Base-by-base conservation (phyloP, 306 rosid genomes). In the Ormosia emarginata region DNA sequence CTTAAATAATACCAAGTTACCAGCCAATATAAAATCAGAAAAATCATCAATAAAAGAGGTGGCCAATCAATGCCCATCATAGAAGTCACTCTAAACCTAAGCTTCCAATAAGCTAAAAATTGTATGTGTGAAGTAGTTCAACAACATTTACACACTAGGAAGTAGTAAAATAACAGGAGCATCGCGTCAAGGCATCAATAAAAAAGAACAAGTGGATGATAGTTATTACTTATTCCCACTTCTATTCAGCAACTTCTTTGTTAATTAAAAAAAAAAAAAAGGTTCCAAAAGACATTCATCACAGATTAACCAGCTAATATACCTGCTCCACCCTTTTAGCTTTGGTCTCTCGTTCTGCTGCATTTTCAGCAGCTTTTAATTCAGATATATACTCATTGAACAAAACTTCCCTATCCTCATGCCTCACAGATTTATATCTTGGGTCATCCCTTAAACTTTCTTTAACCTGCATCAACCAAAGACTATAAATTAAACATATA, bases 311-410 rank as follows among this genome's bases (percentile, higher is more conserved):
- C 62, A 79, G 58, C 44, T 40, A 15, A 44, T 64, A 10, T 82
- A 95, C 99, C 98, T 93, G 98, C 93, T 95, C 99, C 34, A 89
- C 96, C 89, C 89, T 84, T 87, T 84, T 93, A 43, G 96, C 90
- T 89, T 90, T 95, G 77, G 87, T 90, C 81, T 90, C 96, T 78
- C 90, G 82, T 75, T 92, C 95, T 68, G 87, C 90, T 79, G 90
- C 93, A 75, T 87, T 89, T 78, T 91, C 94, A 76, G 78, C 88
- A 80, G 98, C 97, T 85, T 88, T 93, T 75, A 93, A 75, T 74
- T 87, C 98, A 58, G 92, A 92, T 87, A 95, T 58, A 83, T 92
- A 92, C 89, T 93, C 92, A 30, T 88, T 87, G 87, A 90, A 95
- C 66, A 95, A 77, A 67, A 81, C 71, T 58, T 95, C 99, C 83